Conservation (phyloP, 306 rosid genomes). For the Purshia tridentata region DNA sequence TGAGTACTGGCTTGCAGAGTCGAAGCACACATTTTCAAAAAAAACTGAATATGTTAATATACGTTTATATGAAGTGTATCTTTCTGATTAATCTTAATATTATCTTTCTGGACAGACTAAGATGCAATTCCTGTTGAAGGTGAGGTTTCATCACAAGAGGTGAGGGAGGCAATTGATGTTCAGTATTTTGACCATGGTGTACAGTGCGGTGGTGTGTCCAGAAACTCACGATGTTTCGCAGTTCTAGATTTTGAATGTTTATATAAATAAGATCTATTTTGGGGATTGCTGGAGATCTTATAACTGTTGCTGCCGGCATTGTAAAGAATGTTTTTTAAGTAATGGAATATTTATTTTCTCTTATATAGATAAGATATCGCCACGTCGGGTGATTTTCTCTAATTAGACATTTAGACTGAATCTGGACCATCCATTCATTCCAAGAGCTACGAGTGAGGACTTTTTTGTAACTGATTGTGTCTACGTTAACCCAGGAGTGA, state of each 20-base stretch:
- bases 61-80: no score
- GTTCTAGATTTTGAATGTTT: not conserved
- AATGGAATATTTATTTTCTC: constrained; percentile 11
- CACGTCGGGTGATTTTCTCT: no score
- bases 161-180: constrained; percentile 40
- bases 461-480: not conserved
- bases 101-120: constrained; percentile 55
- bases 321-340: constrained; percentile 20
- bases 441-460: not conserved
- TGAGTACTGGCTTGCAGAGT: no score
- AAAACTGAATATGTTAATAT: no score
- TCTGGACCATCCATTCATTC: no score
- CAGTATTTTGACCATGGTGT: constrained; percentile 28
- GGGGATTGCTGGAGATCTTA: constrained; percentile 51
- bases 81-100: no score
- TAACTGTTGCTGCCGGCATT: constrained; percentile 22
- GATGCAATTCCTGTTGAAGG: constrained; percentile 93
- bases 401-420: no score
- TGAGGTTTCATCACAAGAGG: constrained; percentile 82
- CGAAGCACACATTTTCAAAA: no score
- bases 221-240: constrained; percentile 23
- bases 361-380: no score
- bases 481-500: not conserved
- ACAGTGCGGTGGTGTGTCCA: constrained; percentile 19
- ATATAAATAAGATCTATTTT: constrained; percentile 55